Conservation (phyloP, 202 grass and related monocot genomes). For the Panicum virgatum region DNA sequence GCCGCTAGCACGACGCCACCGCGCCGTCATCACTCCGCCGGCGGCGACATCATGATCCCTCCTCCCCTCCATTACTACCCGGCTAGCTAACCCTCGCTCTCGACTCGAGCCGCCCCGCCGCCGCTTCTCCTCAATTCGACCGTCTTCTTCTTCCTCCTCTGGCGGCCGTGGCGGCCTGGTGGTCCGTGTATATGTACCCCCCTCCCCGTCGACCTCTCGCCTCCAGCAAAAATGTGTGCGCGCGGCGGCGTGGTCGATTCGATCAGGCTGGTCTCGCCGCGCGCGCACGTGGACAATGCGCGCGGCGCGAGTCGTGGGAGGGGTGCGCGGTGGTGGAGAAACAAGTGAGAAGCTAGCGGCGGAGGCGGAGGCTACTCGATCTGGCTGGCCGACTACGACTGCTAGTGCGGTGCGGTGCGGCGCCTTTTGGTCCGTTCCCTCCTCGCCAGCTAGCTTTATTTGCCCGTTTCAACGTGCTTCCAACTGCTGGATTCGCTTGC, state of each 20-base stretch:
- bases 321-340: neutral
- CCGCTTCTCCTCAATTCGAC: neutral
- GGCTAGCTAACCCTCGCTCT: neutral
- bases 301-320: neutral
- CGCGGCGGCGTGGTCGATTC: neutral
- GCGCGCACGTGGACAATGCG: constrained; percentile 43
- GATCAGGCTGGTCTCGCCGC: neutral
- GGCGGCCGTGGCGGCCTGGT: neutral
- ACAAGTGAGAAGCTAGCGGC: neutral
- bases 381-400: neutral
- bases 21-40: neutral
- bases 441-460: neutral
- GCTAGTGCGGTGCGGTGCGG: neutral
- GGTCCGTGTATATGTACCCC: neutral
- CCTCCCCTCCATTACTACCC: neutral
- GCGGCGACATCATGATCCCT: too few relatives aligned
- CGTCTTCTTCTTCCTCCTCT: neutral
- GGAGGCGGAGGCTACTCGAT: neutral
- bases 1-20: too few relatives aligned
- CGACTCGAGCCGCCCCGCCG: neutral
- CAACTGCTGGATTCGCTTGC: neutral
- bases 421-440: neutral
- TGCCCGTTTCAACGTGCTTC: neutral
- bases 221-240: neutral
- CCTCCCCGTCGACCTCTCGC: too few relatives aligned